phyloP scores from a whole-genome alignment of 805 yeast genomes.

The Yarrowia sp. region DNA sequence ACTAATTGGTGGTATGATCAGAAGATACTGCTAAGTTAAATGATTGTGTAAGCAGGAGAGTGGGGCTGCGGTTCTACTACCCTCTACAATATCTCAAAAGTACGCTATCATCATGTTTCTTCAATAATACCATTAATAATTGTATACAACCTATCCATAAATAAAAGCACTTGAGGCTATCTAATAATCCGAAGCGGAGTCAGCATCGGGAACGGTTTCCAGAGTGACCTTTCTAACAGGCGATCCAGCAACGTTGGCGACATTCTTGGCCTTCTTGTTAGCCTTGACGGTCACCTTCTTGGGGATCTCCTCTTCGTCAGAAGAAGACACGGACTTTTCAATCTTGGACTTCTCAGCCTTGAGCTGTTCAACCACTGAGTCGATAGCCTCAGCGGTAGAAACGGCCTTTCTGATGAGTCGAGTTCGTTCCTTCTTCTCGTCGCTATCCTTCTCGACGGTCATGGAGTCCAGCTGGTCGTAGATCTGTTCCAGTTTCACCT shows the following conservation, averaged over 20 bases:
- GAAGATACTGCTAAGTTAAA: too few species aligned
- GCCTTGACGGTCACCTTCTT: slow-evolving; percentile 16
- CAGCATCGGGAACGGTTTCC: slow-evolving; percentile 25
- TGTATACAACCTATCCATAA: not conserved
- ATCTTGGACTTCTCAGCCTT: not conserved
- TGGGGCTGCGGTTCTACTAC: too few species aligned
- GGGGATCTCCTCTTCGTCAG: slow-evolving; percentile 34
- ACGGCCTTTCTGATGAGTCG: slow-evolving; percentile 16
- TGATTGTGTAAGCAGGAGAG: too few species aligned
- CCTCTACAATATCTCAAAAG: too few species aligned
- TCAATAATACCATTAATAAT: slow-evolving; percentile 2
- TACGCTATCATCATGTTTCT: too few species aligned
- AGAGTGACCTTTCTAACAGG: slow-evolving; percentile 29
- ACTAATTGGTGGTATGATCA: too few species aligned
- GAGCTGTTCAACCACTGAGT: slow-evolving; percentile 21
- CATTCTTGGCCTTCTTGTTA: not conserved
- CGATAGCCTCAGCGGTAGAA: slow-evolving; percentile 31
- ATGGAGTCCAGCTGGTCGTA: slow-evolving; percentile 44
- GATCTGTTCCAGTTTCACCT: slow-evolving; percentile 44
- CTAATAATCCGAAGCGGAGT: slow-evolving; percentile 12
- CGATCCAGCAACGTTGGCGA: not conserved
- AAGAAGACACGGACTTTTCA: slow-evolving; percentile 10
- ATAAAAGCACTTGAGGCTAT: too few species aligned
- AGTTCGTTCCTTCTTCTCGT: slow-evolving; percentile 15
- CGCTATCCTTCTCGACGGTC: not conserved